These are phyloP conservation scores for Solanum gracilifrons DNA, from an alignment of 257 asterid genomes.

Conservation along the genomic window DNA sequence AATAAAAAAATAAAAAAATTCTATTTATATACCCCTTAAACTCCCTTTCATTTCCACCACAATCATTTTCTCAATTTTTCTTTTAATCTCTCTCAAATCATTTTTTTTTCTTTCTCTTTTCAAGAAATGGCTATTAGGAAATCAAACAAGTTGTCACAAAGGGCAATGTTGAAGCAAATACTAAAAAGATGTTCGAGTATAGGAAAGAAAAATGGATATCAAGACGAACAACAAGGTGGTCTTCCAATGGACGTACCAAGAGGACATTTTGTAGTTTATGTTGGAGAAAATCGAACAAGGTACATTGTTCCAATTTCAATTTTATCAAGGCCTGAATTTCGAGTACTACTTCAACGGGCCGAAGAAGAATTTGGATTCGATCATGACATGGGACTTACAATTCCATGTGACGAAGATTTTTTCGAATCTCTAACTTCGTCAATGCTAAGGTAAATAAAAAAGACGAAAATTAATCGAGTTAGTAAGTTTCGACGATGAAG, in stretches of 20 bases:
- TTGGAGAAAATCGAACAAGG: constrained; percentile 36
- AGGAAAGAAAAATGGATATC: constrained; percentile 14
- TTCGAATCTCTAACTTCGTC: constrained; percentile 32
- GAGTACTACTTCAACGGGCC: constrained; percentile 26
- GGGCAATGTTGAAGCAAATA: constrained; percentile 40
- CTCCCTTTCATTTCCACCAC: constrained; percentile 16
- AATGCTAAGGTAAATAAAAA: constrained; percentile 8
- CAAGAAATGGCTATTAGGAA: constrained; percentile 28
- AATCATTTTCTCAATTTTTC: background rate
- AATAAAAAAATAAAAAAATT: background rate
- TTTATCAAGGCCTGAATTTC: constrained; percentile 27
- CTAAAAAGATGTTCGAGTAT: constrained; percentile 44
- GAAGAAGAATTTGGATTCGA: constrained; percentile 58
- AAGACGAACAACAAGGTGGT: constrained; percentile 26
- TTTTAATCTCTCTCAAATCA: background rate
- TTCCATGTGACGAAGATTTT: constrained; percentile 41
- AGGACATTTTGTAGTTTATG: constrained; percentile 54
- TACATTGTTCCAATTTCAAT: constrained; percentile 39
- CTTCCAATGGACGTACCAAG: constrained; percentile 45
- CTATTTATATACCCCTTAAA: constrained; percentile 16
- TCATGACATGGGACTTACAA: constrained; percentile 45
- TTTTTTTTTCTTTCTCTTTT: background rate
- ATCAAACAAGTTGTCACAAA: constrained; percentile 38
- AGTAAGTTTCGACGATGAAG: background rate
- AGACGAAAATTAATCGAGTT: background rate